Evolutionary conservation across 306 rosid species (phyloP), one percentile per base, ranked within the genome.

Genomic region (Benincasa hispida): DNA sequence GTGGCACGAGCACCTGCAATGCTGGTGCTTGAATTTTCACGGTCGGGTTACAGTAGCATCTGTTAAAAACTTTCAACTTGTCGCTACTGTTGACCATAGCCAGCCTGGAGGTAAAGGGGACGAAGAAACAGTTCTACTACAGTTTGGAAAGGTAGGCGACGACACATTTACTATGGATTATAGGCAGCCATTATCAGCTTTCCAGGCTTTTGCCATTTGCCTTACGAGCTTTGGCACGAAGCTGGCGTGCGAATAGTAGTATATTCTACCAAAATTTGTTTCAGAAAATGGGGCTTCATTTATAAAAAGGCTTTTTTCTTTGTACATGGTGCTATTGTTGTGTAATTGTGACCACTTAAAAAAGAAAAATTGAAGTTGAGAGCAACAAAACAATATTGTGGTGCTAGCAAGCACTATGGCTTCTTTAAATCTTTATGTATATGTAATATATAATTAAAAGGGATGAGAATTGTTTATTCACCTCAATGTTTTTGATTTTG

Each of bases 1-100:
- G 78, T 95, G 99, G 99, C 98, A 95, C 7, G 97, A 92, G 57
- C 90, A 89, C 88, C 84, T 92, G 82, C 98, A 90, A 72, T 95
- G 99, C 82, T 92, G 99, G 99, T 95, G 99, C 83, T 88, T 95
- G 86, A 95, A 95, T 86, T 95, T 95, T 81, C 99, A 95, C 30
- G 99, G 99, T 41, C 96, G 99, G 7, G 99, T 95, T 73, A 95
- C 99, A 0, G 93, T 92, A 15, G 97, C 98, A 27, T 95, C 99
- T 0, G 99, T 95, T 75, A 95, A 95, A 86, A 95, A 95, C 85
- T 95, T 95, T 76, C 99, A 95, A 83, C 90, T 95, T 78, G 91
- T 88, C 63, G 99, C 96, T 8, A 87, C 90, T 0, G 78, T 84
- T 61, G 99, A 95, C 76, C 98, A 88, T 79, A 91, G 92, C 88